A percentile compares a stretch with the other conserved stretches of the same genome.
Conservation (phyloP, 2,329 filamentous ascomycete genomes). For the Penicillium concentricum region DNA sequence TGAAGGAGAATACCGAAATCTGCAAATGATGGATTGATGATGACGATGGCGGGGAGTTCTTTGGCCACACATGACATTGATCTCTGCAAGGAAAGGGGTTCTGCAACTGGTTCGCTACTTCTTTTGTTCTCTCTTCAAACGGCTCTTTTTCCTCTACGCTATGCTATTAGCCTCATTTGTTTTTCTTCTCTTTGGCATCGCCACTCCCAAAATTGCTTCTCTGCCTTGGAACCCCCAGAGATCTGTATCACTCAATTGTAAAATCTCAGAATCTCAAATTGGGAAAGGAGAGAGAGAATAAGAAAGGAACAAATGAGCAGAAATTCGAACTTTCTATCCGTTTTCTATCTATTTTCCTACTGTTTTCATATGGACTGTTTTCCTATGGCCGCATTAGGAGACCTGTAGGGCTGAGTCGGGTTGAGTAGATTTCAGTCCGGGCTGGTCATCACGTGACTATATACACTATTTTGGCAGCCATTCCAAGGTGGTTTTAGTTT, state of each 20-base stretch:
- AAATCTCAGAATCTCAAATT: constrained; percentile 5
- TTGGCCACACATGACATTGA: constrained; percentile 31
- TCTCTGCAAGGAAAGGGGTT: constrained; percentile 24
- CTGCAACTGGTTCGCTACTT: constrained; percentile 28
- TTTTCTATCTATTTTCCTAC: background rate
- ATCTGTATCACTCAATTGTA: constrained; percentile 14
- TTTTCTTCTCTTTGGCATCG: constrained; percentile 26
- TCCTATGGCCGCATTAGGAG: constrained; percentile 2
- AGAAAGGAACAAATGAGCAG: constrained; percentile 5
- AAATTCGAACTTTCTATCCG: constrained; percentile 1
- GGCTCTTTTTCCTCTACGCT: constrained; percentile 39
- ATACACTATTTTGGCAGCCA: background rate
- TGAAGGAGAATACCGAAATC: constrained; percentile 31
- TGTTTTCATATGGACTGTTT: too few species aligned
- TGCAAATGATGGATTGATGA: constrained; percentile 36
- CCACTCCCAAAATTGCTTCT: constrained; percentile 30
- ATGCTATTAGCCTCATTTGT: constrained; percentile 43
- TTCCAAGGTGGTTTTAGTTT: background rate
- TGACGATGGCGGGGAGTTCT: constrained; percentile 36
- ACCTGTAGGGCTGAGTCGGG: background rate
- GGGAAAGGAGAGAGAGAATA: constrained; percentile 2
- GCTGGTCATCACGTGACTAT: background rate
- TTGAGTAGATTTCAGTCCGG: background rate
- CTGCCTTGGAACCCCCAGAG: constrained; percentile 16
- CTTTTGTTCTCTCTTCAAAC: constrained; percentile 33